Conservation (phyloP, 257 asterid species). For the Penstemon newberryi region DNA sequence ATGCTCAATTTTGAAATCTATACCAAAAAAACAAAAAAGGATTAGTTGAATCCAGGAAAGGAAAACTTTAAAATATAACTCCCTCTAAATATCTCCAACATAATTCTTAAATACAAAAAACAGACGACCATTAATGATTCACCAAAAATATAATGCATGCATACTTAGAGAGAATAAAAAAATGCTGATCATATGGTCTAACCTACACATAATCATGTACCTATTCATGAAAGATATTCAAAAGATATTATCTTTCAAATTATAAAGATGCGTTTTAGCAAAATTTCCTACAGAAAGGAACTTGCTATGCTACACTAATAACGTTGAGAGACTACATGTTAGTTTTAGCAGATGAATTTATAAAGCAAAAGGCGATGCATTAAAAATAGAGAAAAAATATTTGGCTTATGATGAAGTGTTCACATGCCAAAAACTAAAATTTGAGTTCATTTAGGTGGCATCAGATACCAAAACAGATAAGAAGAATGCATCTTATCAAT, state of each 20-base stretch:
- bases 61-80: not conserved
- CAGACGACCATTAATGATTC: no score
- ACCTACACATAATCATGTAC: not conserved
- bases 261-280: not conserved
- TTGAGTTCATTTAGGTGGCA: not conserved
- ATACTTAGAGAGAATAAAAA: no score
- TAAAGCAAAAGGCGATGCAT: not conserved
- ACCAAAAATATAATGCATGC: no score
- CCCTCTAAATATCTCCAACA: no score
- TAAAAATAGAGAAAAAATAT: not conserved
- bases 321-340: not conserved
- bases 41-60: conserved; percentile 30
- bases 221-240: not conserved
- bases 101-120: no score
- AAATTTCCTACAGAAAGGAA: not conserved
- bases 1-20: conserved; percentile 96
- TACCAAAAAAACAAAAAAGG: conserved; percentile 28
- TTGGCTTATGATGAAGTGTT: not conserved
- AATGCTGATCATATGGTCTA: no score
- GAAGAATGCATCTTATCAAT: not conserved
- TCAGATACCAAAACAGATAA: not conserved
- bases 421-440: not conserved
- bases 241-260: not conserved
- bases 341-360: not conserved
- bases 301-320: not conserved